Percentiles rank a stretch among this genome's conserved stretches.
Conservation (phyloP, 805 yeast species). For the Candida ulmi region DNA sequence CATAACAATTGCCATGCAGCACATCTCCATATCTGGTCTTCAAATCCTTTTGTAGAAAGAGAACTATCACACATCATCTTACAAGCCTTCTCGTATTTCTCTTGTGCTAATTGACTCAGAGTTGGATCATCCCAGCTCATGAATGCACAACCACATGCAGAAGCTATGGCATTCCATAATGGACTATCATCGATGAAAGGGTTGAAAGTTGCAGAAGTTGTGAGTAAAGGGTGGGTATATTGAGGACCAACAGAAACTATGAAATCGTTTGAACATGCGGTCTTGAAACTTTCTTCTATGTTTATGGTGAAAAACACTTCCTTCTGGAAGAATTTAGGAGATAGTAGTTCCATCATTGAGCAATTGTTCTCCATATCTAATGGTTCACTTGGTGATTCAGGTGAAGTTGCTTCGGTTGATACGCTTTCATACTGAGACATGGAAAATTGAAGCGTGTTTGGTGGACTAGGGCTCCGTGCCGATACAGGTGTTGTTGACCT, state of each 20-base stretch:
- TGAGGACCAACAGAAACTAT: constrained; percentile 37
- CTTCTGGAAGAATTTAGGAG: neutral
- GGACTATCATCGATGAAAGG: constrained; percentile 28
- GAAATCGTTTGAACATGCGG: constrained; percentile 34
- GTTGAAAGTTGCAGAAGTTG: constrained; percentile 35
- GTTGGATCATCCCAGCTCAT: constrained; percentile 28
- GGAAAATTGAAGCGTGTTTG: no score
- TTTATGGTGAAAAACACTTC: neutral
- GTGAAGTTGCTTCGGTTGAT: no score
- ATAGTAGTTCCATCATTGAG: constrained; percentile 1
- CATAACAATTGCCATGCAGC: constrained; percentile 35
- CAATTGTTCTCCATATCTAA: neutral
- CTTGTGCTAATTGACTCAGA: constrained; percentile 19
- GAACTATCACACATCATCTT: constrained; percentile 6
- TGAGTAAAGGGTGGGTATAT: constrained; percentile 32
- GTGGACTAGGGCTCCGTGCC: no score
- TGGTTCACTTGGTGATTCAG: neutral
- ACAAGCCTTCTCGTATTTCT: constrained; percentile 22
- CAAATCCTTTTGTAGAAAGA: neutral
- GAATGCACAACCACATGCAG: constrained; percentile 37
- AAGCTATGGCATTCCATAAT: constrained; percentile 28
- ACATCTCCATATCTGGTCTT: constrained; percentile 31
- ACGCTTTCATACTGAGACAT: no score
- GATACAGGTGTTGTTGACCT: no score
- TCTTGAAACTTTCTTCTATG: constrained; percentile 7